Evolutionary conservation across 2,329 filamentous ascomycete genomes (phyloP).

Genomic region (Incumbomyces delicatus): DNA sequence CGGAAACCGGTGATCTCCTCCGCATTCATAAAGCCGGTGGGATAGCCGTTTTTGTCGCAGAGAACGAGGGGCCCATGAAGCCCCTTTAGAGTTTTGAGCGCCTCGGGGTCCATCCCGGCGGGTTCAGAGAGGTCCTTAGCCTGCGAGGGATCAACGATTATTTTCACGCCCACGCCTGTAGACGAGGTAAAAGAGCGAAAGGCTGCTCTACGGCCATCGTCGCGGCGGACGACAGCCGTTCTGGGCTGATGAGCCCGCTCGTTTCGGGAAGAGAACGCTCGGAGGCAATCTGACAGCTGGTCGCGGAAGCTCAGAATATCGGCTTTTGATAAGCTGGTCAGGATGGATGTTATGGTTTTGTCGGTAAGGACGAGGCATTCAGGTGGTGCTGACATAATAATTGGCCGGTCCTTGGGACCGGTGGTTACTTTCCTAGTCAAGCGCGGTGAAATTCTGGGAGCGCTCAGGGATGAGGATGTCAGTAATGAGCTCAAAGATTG

Average conservation of each 20-base stretch:
- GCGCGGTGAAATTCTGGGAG: too few species aligned
- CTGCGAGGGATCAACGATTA: not conserved
- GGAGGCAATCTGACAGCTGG: not conserved
- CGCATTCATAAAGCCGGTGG: constrained; percentile 57
- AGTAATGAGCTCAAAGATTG: too few species aligned
- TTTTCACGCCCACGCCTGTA: constrained; percentile 1
- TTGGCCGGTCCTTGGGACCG: too few species aligned
- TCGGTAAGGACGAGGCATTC: constrained; percentile 5
- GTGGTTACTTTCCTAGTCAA: too few species aligned
- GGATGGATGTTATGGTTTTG: not conserved
- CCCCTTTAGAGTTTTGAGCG: not conserved
- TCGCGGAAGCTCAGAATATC: constrained; percentile 1
- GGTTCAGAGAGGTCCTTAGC: not conserved
- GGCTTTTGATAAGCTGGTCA: not conserved
- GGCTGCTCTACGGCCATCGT: constrained; percentile 2
- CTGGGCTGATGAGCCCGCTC: constrained; percentile 5
- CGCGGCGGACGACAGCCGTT: not conserved
- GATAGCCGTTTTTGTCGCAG: not conserved
- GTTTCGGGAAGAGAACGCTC: not conserved
- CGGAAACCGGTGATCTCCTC: constrained; percentile 69
- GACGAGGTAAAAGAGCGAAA: constrained; percentile 2
- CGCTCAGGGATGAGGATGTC: too few species aligned
- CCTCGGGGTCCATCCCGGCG: not conserved
- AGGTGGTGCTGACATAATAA: too few species aligned
- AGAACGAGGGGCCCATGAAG: not conserved